Conservation (phyloP, 495 filamentous ascomycete genomes). For the Jackrogersella multiformis region DNA sequence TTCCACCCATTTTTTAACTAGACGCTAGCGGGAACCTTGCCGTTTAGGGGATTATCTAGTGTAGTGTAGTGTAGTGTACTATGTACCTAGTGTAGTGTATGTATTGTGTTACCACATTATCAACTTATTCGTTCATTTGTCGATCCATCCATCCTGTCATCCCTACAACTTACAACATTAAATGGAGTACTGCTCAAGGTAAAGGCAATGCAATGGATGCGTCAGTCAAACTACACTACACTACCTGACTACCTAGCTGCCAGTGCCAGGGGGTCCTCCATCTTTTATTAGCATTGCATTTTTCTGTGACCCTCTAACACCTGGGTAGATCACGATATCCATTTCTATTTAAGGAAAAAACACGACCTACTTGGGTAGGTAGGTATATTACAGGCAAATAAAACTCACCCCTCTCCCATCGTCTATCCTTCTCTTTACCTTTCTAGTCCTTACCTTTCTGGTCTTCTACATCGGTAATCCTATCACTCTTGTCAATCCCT, state of each 20-base stretch:
- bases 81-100: no score
- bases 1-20: slow-evolving; percentile 18
- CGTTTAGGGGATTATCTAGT: slow-evolving; percentile 10
- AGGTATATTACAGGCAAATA: slow-evolving; percentile 23
- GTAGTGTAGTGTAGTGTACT: no score
- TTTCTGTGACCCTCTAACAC: slow-evolving; percentile 10
- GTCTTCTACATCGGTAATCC: neutral
- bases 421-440: slow-evolving; percentile 7
- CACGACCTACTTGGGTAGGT: no score
- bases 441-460: slow-evolving; percentile 16
- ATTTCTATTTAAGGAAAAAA: slow-evolving; percentile 32
- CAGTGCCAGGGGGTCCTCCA: no score
- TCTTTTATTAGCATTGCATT: no score
- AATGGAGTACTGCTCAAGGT: neutral
- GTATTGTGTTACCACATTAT: neutral
- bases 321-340: slow-evolving; percentile 15
- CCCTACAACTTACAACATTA: neutral
- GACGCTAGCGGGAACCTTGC: slow-evolving; percentile 8
- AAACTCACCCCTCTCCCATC: slow-evolving; percentile 25
- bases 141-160: neutral
- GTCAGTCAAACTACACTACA: neutral
- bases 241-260: no score
- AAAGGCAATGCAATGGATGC: neutral
- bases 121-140: neutral
- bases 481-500: neutral